phyloP scores from a whole-genome alignment of 2,329 filamentous ascomycete species.

The Botrytis hyacinthi region DNA sequence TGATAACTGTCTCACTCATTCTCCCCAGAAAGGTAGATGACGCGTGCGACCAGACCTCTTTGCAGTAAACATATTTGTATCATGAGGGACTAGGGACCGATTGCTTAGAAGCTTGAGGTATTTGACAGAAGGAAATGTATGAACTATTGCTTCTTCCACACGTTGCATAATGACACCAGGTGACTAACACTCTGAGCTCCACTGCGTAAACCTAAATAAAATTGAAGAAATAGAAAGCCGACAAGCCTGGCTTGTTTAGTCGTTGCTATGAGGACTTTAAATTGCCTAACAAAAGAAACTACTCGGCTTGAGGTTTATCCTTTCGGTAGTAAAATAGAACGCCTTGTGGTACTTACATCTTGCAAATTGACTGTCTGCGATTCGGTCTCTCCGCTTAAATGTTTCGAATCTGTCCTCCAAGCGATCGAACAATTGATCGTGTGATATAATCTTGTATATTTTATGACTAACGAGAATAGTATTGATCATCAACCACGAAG shows the following conservation, averaged over 20 bases:
- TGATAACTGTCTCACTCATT: not conserved
- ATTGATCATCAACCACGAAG: not conserved
- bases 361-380: not conserved
- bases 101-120: not conserved
- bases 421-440: not conserved
- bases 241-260: not conserved
- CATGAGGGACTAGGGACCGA: not conserved
- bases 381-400: not conserved
- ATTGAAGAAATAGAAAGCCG: not conserved
- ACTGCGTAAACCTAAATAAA: not conserved
- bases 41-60: not conserved
- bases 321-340: not conserved
- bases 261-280: not conserved
- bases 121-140: not conserved
- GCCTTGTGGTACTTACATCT: not conserved
- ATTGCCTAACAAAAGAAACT: not conserved
- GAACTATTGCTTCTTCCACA: not conserved
- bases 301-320: not conserved
- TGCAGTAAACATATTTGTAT: not conserved
- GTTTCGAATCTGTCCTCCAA: not conserved
- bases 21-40: not conserved
- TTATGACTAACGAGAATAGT: not conserved
- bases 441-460: not conserved
- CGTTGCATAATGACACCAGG: not conserved
- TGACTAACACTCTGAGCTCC: not conserved